Evolutionary conservation across 2,329 filamentous ascomycete genomes (phyloP).

Genomic region (Aspergillus flavus): DNA sequence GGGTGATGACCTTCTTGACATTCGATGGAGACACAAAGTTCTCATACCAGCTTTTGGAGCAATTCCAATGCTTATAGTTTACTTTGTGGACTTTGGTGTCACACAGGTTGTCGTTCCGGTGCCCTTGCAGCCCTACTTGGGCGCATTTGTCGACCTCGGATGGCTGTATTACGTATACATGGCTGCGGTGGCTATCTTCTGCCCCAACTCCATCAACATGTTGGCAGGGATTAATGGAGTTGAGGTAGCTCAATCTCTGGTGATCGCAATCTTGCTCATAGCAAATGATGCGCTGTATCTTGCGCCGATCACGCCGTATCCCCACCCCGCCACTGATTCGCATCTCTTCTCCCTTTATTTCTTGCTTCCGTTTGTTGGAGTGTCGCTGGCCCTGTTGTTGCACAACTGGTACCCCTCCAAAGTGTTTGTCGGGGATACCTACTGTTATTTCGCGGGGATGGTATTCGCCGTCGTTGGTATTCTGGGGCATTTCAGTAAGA

Average conservation of each 20-base stretch:
- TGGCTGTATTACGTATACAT: slow-evolving; percentile 93
- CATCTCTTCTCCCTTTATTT: slow-evolving; percentile 96
- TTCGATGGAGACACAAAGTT: slow-evolving; percentile 98
- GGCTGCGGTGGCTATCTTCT: slow-evolving; percentile 95
- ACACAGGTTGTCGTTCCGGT: slow-evolving; percentile 92
- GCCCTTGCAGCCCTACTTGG: slow-evolving; percentile 80
- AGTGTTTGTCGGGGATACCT: slow-evolving; percentile 97
- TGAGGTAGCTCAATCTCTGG: slow-evolving; percentile 90
- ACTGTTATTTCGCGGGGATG: slow-evolving; percentile 99
- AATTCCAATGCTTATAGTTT: slow-evolving; percentile 91
- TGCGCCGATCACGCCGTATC: slow-evolving; percentile 70
- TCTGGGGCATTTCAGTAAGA: slow-evolving; percentile 97
- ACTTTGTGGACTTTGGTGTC: slow-evolving; percentile 98
- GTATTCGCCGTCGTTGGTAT: slow-evolving; percentile 97
- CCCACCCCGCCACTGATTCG: slow-evolving; percentile 91
- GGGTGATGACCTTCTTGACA: slow-evolving; percentile 95
- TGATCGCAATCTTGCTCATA: slow-evolving; percentile 80
- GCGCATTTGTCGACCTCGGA: slow-evolving; percentile 80
- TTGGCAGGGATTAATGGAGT: slow-evolving; percentile 99
- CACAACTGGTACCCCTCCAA: slow-evolving; percentile 97
- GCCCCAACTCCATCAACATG: slow-evolving; percentile 98
- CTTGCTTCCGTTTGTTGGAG: slow-evolving; percentile 89
- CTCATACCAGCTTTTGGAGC: slow-evolving; percentile 94
- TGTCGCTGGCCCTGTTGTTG: slow-evolving; percentile 79
- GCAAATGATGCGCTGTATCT: slow-evolving; percentile 90